Conservation (phyloP, 2,329 filamentous ascomycete species). For the Hortaea sp. region DNA sequence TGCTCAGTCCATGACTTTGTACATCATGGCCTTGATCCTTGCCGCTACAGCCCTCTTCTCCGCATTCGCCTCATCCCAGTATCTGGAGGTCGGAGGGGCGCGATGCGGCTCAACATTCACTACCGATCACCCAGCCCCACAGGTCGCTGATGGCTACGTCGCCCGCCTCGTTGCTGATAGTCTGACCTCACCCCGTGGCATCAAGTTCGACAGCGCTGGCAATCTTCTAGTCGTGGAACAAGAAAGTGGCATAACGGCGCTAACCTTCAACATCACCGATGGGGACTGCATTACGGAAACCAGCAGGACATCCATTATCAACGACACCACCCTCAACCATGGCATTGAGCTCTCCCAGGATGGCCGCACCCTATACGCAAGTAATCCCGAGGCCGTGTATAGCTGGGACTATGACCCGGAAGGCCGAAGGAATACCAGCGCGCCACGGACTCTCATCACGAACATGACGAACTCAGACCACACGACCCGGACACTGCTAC, state of each 20-base stretch:
- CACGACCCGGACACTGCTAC: slow-evolving; percentile 55
- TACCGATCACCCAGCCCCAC: slow-evolving; percentile 29
- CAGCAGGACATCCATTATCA: slow-evolving; percentile 16
- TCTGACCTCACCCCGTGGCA: slow-evolving; percentile 35
- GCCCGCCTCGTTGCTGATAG: slow-evolving; percentile 38
- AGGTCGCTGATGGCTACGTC: slow-evolving; percentile 32
- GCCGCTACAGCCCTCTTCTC: too few species aligned
- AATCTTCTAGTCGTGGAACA: slow-evolving; percentile 41
- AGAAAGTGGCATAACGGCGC: slow-evolving; percentile 16
- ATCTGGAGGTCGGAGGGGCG: too few species aligned
- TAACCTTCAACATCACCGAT: slow-evolving; percentile 14
- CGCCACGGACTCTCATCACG: slow-evolving; percentile 44
- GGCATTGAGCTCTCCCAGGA: slow-evolving; percentile 39
- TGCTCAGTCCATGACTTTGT: too few species aligned
- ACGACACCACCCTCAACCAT: slow-evolving; percentile 36
- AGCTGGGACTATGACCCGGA: slow-evolving; percentile 52
- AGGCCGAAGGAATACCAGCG: slow-evolving; percentile 34
- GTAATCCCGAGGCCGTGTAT: slow-evolving; percentile 48
- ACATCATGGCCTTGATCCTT: too few species aligned
- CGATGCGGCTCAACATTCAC: slow-evolving; percentile 17
- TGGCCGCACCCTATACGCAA: slow-evolving; percentile 44
- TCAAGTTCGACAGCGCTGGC: slow-evolving; percentile 38
- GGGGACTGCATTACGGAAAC: slow-evolving; percentile 15
- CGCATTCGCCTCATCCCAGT: too few species aligned
- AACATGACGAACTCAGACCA: slow-evolving; percentile 56